phyloP scores from a whole-genome alignment of 768 basidiomycete species.

The Calocera viscosa region DNA sequence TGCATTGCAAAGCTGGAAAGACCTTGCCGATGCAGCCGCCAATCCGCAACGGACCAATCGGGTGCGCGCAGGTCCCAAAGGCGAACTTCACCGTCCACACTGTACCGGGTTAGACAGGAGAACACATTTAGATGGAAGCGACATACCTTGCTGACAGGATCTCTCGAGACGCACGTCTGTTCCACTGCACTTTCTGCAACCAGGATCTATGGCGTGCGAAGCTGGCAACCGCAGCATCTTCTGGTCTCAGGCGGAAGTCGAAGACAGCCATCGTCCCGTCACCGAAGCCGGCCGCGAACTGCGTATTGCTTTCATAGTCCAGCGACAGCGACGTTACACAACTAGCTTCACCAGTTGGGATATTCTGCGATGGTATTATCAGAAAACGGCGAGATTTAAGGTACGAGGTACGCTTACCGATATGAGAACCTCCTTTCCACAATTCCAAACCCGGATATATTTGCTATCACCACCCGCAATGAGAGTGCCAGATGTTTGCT shows the following conservation, averaged over 20 bases:
- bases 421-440: constrained; percentile 56
- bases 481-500: constrained; percentile 70
- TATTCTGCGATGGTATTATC: constrained; percentile 42
- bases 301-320: constrained; percentile 60
- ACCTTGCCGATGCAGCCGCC: constrained; percentile 57
- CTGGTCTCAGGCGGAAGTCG: constrained; percentile 76
- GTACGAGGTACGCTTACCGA: too few relatives aligned
- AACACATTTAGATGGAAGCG: neutral
- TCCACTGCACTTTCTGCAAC: constrained; percentile 84
- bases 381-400: too few relatives aligned
- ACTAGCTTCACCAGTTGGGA: constrained; percentile 80
- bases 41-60: constrained; percentile 45
- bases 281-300: constrained; percentile 82
- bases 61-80: constrained; percentile 76
- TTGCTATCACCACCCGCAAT: constrained; percentile 87
- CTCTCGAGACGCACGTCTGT: constrained; percentile 53
- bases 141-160: constrained; percentile 77
- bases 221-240: constrained; percentile 67
- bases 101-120: constrained; percentile 24
- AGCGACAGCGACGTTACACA: constrained; percentile 77
- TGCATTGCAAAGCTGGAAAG: constrained; percentile 82
- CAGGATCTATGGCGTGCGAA: constrained; percentile 72
- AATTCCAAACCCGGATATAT: constrained; percentile 88
- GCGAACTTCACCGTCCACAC: constrained; percentile 79
- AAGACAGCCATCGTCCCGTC: constrained; percentile 84